Evolutionary conservation across 805 yeast species (phyloP).

Genomic region (Cyberlindnera lachancei): DNA sequence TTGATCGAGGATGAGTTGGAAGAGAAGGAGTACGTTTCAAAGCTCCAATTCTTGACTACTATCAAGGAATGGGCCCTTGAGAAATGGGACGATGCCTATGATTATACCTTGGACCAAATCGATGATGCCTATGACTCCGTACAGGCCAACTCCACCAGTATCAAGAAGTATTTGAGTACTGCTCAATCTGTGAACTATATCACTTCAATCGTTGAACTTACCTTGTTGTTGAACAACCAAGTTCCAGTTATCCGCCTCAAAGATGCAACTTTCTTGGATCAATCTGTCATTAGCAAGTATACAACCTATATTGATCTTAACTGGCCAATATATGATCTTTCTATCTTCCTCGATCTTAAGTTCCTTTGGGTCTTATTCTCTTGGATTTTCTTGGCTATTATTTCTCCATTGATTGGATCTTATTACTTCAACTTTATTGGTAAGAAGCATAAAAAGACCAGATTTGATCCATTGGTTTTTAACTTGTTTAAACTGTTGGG

Average conservation of each 20-base stretch:
- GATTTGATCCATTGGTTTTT: slow-evolving; percentile 48
- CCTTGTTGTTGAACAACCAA: slow-evolving; percentile 10
- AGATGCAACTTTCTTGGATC: slow-evolving; percentile 16
- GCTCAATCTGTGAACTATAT: slow-evolving; percentile 21
- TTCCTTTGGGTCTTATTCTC: slow-evolving; percentile 13
- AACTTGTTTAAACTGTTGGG: slow-evolving; percentile 39
- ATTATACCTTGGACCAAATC: slow-evolving; percentile 13
- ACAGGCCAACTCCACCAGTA: slow-evolving; percentile 7
- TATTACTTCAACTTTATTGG: slow-evolving; percentile 25
- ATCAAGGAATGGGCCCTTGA: slow-evolving; percentile 18
- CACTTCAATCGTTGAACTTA: slow-evolving; percentile 14
- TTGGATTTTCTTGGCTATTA: slow-evolving; percentile 19
- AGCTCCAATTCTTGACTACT: slow-evolving; percentile 6
- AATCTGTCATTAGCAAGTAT: slow-evolving; percentile 15
- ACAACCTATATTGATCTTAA: slow-evolving; percentile 6
- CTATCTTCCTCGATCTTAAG: slow-evolving; percentile 15
- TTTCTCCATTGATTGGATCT: slow-evolving; percentile 20
- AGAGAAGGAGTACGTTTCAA: slow-evolving; percentile 11
- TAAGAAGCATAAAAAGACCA: slow-evolving; percentile 26
- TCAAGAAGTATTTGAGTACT: slow-evolving; percentile 21
- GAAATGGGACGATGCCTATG: slow-evolving; percentile 16
- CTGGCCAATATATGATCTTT: slow-evolving; percentile 15
- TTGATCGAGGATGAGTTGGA: slow-evolving; percentile 16
- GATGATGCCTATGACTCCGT: slow-evolving; percentile 6
- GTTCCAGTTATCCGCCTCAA: slow-evolving; percentile 15